Evolutionary conservation across 768 basidiomycete species (phyloP), one percentile per base, ranked within the genome.

Genomic region (Hygrophoropsis aurantiaca): DNA sequence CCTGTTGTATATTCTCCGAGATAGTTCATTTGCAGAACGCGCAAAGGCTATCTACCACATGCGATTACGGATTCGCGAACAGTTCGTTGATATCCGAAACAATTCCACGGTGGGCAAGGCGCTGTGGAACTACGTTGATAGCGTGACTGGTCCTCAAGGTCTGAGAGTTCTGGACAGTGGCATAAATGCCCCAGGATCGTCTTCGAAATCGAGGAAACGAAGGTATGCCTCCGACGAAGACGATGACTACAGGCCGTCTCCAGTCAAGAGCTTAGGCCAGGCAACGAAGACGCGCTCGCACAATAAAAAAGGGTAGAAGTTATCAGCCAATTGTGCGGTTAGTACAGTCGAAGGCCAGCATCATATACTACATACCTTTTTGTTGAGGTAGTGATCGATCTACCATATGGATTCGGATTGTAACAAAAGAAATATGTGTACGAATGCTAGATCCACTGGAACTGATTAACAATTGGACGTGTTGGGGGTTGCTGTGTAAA

Each of bases 61-160:
- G 55, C 81, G 89, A 35, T 56, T 58, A 30, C 61, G 71, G 18
- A 73, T 88, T 19, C 79, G 87, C 45, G 65, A 71, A 25, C 62
- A 74, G 41, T 82, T 79, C 62, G 70, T 65, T 21, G 89, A 90
- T 59, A 70, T 92, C 42, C 80, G 86, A 30, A 72, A 81, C 50
- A 90, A 90, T 56, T 66, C 59, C 2, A 58, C 59, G 2, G 78
- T 87, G 9, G 74, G 77, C 45, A 76, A 70, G 41, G 71, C 73
- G 11, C 62, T 89, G 47, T 87, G 87, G 86, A 57, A 57, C 5
- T 73, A 78, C 53, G 73, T 88, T 52, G 65, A 75, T 21, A 57
- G 75, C 34, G 60, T 68, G 27, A 57, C 64, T 45, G 66, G 68
- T 40, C 69, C 69, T 2, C 58, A 58, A 11, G 63, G 56, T 39